Percentiles rank a stretch among this genome's conserved stretches.
Evolutionary conservation across 164 flowering plant species (phyloP).

Genomic region (Chimonanthus salicifolius): DNA sequence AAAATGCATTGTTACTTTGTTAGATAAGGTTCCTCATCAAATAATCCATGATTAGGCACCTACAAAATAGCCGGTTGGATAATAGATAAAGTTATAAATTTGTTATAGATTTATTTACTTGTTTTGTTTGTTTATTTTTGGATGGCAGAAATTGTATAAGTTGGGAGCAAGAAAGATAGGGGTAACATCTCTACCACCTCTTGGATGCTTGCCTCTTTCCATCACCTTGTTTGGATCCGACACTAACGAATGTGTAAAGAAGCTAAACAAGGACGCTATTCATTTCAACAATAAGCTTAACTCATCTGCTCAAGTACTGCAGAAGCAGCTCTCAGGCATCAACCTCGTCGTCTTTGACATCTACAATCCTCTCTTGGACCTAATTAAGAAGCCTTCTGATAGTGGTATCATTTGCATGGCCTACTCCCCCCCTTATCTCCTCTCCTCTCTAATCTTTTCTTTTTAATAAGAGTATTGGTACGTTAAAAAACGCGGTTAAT

Average conservation of each 20-base stretch:
- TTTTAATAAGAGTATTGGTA: background rate
- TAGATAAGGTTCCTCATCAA: background rate
- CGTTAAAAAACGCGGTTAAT: too few species aligned
- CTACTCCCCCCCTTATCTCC: too few species aligned
- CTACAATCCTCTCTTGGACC: slow-evolving; percentile 62
- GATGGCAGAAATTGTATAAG: slow-evolving; percentile 53
- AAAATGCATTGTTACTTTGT: too few species aligned
- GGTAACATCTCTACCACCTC: slow-evolving; percentile 67
- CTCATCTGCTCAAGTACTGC: slow-evolving; percentile 39
- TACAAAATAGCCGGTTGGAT: background rate
- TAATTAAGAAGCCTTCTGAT: slow-evolving; percentile 52
- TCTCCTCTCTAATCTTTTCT: background rate
- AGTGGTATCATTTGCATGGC: slow-evolving; percentile 27
- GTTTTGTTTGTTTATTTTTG: background rate
- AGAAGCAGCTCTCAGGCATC: slow-evolving; percentile 38
- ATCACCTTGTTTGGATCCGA: slow-evolving; percentile 63
- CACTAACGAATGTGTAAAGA: slow-evolving; percentile 53
- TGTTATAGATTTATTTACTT: background rate
- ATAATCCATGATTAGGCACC: background rate
- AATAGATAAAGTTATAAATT: background rate
- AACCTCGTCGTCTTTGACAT: slow-evolving; percentile 71
- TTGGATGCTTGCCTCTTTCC: slow-evolving; percentile 85
- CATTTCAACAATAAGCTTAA: slow-evolving; percentile 65
- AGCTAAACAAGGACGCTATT: slow-evolving; percentile 57
- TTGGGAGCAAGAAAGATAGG: slow-evolving; percentile 76